Conservation (phyloP, 768 basidiomycete species). For the Leucosporidium scottii region DNA sequence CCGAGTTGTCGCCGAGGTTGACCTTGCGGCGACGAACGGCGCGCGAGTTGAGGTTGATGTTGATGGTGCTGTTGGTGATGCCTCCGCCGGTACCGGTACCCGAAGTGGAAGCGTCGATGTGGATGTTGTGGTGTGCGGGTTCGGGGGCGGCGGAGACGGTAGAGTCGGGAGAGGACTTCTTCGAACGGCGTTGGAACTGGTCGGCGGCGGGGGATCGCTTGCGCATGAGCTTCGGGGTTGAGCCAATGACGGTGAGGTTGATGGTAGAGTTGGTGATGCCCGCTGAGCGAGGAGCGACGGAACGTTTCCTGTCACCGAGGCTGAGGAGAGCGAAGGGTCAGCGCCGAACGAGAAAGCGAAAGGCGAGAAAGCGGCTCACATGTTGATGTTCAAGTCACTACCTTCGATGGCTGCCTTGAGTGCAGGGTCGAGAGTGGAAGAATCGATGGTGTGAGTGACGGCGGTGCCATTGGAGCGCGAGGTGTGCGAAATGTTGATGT, state of each 20-base stretch:
- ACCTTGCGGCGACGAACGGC: slow-evolving; percentile 16
- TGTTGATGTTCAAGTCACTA: slow-evolving; percentile 34
- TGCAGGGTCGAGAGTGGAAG: slow-evolving; percentile 9
- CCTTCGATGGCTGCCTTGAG: slow-evolving; percentile 22
- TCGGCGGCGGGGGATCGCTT: too few species aligned
- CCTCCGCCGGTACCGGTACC: slow-evolving; percentile 18
- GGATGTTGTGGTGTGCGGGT: slow-evolving; percentile 30
- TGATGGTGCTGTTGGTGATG: slow-evolving; percentile 31
- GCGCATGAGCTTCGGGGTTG: too few species aligned
- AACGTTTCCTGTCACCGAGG: slow-evolving; percentile 14
- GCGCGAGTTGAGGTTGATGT: slow-evolving; percentile 25
- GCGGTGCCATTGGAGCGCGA: slow-evolving; percentile 20
- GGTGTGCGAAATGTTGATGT: slow-evolving; percentile 31
- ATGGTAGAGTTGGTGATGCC: slow-evolving; percentile 34
- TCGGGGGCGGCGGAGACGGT: neutral
- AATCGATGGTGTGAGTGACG: slow-evolving; percentile 20
- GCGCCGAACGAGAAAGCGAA: neutral
- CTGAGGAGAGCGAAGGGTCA: neutral
- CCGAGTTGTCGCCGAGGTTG: slow-evolving; percentile 29
- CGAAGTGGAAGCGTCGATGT: slow-evolving; percentile 29
- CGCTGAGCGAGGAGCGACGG: slow-evolving; percentile 11
- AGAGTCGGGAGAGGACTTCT: neutral
- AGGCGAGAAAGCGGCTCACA: slow-evolving; percentile 11
- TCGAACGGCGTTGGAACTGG: neutral
- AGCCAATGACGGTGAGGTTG: slow-evolving; percentile 24